Evolutionary conservation across 768 basidiomycete genomes (phyloP).

Genomic region (Lanmaoa pseudosensibilis): DNA sequence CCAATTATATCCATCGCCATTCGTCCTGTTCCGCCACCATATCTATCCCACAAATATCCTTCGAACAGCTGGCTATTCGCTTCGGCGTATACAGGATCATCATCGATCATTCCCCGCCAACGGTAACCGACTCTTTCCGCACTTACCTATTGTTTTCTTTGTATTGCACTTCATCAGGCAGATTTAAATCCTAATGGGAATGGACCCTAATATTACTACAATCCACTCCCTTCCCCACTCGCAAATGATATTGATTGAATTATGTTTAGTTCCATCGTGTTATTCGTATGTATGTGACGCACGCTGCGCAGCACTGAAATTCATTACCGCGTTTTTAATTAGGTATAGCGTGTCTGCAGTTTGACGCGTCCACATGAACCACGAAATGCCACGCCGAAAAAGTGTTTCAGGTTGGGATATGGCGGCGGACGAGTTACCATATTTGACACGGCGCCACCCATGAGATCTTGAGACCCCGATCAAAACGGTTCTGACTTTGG

Average conservation of each 20-base stretch:
- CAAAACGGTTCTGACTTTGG: background rate
- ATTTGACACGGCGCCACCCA: background rate
- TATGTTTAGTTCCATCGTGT: background rate
- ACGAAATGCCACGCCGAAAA: background rate
- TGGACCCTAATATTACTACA: constrained; percentile 7
- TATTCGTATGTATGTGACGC: background rate
- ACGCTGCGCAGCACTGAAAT: constrained; percentile 3
- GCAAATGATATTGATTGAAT: background rate
- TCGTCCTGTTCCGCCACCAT: background rate
- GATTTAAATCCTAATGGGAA: background rate
- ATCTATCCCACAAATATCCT: background rate
- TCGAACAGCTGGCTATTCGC: background rate
- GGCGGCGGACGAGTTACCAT: background rate
- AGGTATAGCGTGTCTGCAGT: background rate
- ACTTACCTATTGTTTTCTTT: background rate
- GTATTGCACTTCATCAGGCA: constrained; percentile 6
- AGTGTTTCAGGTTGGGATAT: background rate
- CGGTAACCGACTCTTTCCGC: background rate
- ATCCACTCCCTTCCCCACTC: background rate
- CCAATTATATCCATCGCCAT: constrained; percentile 3
- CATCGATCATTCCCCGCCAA: background rate
- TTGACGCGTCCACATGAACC: background rate
- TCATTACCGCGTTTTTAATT: background rate
- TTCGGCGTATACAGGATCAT: constrained; percentile 4
- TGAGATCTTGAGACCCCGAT: background rate